These are phyloP conservation scores for Vickermania spadyakhi DNA, from an alignment of 208 protist species.

Conservation along the genomic window DNA sequence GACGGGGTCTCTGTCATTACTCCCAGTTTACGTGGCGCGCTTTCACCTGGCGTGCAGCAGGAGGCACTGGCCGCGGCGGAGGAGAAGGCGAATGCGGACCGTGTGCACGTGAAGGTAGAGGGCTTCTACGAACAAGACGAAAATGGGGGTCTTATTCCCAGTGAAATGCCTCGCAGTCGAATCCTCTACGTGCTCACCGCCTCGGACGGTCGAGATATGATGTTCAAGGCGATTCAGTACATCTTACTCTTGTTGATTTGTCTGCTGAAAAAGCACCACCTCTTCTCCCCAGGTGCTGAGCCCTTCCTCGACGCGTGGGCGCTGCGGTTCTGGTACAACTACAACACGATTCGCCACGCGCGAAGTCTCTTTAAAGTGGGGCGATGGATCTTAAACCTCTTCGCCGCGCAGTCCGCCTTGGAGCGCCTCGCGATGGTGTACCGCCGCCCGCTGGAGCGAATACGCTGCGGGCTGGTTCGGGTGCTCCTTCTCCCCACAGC, in stretches of 20 bases:
- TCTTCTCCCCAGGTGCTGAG: conserved; percentile 53
- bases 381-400: conserved; percentile 63
- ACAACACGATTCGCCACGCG: conserved; percentile 81
- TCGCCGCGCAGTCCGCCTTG: conserved; percentile 52
- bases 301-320: conserved; percentile 38
- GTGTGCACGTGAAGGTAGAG: conserved; percentile 65
- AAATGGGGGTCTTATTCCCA: conserved; percentile 54
- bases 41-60: conserved; percentile 1
- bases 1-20: not conserved
- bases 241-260: conserved; percentile 63
- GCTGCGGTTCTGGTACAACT: conserved; percentile 64
- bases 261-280: conserved; percentile 40
- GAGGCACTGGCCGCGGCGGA: conserved; percentile 6
- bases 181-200: conserved; percentile 81
- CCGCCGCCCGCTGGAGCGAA: conserved; percentile 11
- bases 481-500: conserved; percentile 9
- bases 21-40: not conserved
- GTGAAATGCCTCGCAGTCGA: conserved; percentile 70
- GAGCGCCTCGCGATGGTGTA: conserved; percentile 56
- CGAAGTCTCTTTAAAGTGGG: conserved; percentile 83
- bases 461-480: conserved; percentile 4
- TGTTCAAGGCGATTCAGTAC: conserved; percentile 84
- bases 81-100: conserved; percentile 31
- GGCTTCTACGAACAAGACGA: conserved; percentile 53
- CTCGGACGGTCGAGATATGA: conserved; percentile 68